Evolutionary conservation across 2,329 filamentous ascomycete species (phyloP).

Genomic region (Hypomyces perniciosus): DNA sequence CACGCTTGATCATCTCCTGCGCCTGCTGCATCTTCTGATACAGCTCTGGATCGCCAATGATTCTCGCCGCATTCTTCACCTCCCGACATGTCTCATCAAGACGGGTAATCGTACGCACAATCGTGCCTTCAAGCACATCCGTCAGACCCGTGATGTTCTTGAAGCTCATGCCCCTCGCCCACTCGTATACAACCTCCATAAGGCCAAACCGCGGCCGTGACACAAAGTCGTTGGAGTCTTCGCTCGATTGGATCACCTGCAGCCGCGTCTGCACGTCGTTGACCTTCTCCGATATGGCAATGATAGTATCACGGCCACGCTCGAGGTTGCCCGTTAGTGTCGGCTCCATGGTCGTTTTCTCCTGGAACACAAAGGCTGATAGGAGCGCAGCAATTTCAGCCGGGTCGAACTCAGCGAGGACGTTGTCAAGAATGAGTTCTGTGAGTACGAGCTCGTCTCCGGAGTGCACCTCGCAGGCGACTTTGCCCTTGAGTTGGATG

Average conservation of each 20-base stretch:
- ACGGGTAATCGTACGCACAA: conserved; percentile 88
- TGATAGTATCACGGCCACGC: conserved; percentile 75
- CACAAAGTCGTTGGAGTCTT: conserved; percentile 90
- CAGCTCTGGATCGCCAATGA: conserved; percentile 88
- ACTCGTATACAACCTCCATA: conserved; percentile 97
- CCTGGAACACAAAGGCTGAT: conserved; percentile 94
- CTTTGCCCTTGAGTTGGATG: conserved; percentile 95
- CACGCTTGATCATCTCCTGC: conserved; percentile 95
- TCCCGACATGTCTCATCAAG: conserved; percentile 95
- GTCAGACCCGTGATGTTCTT: conserved; percentile 95
- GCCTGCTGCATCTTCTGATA: conserved; percentile 97
- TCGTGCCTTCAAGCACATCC: conserved; percentile 94
- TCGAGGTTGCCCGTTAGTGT: conserved; percentile 77
- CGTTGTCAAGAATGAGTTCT: conserved; percentile 93
- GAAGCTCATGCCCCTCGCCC: conserved; percentile 96
- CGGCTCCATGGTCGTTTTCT: conserved; percentile 81
- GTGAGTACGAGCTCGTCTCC: conserved; percentile 94
- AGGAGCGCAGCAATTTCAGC: conserved; percentile 94
- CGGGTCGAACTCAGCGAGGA: conserved; percentile 88
- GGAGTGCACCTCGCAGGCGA: conserved; percentile 96
- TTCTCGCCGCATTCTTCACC: conserved; percentile 92
- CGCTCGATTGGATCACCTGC: conserved; percentile 84
- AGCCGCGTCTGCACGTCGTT: conserved; percentile 83
- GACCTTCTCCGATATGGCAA: conserved; percentile 86
- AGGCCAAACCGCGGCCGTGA: conserved; percentile 83